Evolutionary conservation across 2,329 filamentous ascomycete genomes (phyloP).

Genomic region (Pseudogymnoascus sp.): DNA sequence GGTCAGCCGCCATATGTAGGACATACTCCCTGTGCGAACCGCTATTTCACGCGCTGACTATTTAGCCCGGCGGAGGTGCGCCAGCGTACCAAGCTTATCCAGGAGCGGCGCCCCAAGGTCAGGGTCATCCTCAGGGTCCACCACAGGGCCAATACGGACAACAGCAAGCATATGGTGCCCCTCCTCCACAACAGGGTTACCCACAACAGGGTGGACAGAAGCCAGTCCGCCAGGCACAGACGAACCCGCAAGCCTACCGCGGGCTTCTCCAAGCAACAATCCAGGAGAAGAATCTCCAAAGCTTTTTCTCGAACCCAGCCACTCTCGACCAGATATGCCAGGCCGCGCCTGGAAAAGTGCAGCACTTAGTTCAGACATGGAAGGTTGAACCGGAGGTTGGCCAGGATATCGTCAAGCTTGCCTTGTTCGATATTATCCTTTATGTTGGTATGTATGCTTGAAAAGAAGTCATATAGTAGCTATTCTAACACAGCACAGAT

Average conservation of each 20-base stretch:
- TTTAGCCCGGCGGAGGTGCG: neutral
- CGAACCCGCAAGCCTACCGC: conserved; percentile 13
- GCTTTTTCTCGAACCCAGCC: conserved; percentile 10
- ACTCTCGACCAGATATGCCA: conserved; percentile 12
- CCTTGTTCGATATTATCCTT: conserved; percentile 27
- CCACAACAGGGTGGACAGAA: conserved; percentile 13
- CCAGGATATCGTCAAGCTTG: conserved; percentile 28
- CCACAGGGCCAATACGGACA: conserved; percentile 6
- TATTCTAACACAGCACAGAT: conserved; percentile 30
- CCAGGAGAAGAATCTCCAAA: conserved; percentile 13
- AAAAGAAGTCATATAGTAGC: conserved; percentile 3
- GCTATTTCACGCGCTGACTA: neutral
- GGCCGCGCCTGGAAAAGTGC: conserved; percentile 16
- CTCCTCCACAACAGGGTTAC: conserved; percentile 11
- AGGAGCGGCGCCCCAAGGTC: neutral
- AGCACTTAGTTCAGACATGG: conserved; percentile 23
- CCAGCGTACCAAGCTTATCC: neutral
- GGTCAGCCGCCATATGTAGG: conserved; percentile 5
- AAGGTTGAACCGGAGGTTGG: conserved; percentile 25
- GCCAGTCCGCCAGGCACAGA: conserved; percentile 7
- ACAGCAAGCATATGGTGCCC: neutral
- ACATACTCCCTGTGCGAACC: neutral
- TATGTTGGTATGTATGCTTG: conserved; percentile 20
- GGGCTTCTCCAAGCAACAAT: conserved; percentile 15
- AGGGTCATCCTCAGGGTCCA: neutral